Evolutionary conservation across 1,139 yeast species (phyloP).

Genomic region (Yamadazyma siamensis): DNA sequence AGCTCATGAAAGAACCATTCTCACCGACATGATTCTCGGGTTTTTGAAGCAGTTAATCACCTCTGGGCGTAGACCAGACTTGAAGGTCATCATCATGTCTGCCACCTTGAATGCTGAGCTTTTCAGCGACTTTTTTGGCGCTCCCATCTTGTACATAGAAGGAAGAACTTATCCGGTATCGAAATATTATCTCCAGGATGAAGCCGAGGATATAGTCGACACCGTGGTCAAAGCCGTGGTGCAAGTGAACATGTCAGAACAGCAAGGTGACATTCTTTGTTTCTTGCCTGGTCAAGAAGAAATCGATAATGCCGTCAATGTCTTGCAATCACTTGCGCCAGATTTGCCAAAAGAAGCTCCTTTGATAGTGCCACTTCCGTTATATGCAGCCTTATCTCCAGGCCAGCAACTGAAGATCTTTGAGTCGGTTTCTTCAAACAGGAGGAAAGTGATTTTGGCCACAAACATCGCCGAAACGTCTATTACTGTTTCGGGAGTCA

Average conservation of each 20-base stretch:
- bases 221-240: slow-evolving; percentile 69
- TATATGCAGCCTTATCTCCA: slow-evolving; percentile 92
- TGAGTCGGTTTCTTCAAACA: slow-evolving; percentile 51
- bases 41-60: slow-evolving; percentile 66
- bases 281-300: slow-evolving; percentile 97
- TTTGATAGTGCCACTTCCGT: slow-evolving; percentile 68
- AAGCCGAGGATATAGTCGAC: slow-evolving; percentile 79
- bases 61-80: slow-evolving; percentile 46
- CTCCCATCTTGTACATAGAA: slow-evolving; percentile 80
- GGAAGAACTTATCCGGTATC: slow-evolving; percentile 89
- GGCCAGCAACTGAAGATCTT: slow-evolving; percentile 78
- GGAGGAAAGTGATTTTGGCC: slow-evolving; percentile 82
- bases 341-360: slow-evolving; percentile 76
- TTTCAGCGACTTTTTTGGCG: slow-evolving; percentile 75
- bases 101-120: slow-evolving; percentile 95
- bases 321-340: slow-evolving; percentile 59
- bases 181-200: slow-evolving; percentile 54
- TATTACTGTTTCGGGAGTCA: slow-evolving; percentile 92
- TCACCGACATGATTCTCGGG: slow-evolving; percentile 88
- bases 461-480: slow-evolving; percentile 98
- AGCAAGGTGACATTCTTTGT: slow-evolving; percentile 82
- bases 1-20: slow-evolving; percentile 94
- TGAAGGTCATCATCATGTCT: slow-evolving; percentile 76
- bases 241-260: slow-evolving; percentile 77
- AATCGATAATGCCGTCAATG: slow-evolving; percentile 77